These are phyloP conservation scores for Yamadazyma taylorii DNA, from an alignment of 1,139 yeast genomes.

Conservation along the genomic window DNA sequence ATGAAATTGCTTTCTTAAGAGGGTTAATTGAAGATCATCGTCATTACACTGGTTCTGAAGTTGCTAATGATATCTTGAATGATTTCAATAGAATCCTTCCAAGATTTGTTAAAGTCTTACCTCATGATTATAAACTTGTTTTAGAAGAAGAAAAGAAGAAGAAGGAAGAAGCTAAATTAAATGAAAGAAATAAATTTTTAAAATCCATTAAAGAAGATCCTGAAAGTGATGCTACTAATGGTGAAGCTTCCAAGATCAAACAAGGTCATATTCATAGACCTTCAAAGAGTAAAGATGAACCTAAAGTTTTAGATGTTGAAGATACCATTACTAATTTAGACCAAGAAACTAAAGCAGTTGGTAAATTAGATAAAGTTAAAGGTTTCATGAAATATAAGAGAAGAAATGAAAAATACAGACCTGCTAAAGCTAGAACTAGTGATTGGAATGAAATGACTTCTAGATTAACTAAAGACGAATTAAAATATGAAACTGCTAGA, in stretches of 20 bases:
- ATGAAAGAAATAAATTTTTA: slow-evolving; percentile 56
- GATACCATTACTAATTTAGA: slow-evolving; percentile 76
- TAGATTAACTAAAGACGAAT: slow-evolving; percentile 81
- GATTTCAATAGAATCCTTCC: slow-evolving; percentile 89
- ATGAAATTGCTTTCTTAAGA: slow-evolving; percentile 91
- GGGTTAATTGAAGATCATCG: slow-evolving; percentile 94
- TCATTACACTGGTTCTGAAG: slow-evolving; percentile 89
- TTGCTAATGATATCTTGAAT: slow-evolving; percentile 78
- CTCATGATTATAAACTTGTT: slow-evolving; percentile 87
- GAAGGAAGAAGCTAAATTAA: slow-evolving; percentile 66
- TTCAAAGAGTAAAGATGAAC: slow-evolving; percentile 53
- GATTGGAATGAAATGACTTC: slow-evolving; percentile 93
- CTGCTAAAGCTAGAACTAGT: slow-evolving; percentile 69
- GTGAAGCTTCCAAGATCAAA: slow-evolving; percentile 64
- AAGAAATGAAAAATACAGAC: slow-evolving; percentile 83
- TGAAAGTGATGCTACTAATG: slow-evolving; percentile 84
- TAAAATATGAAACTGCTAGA: slow-evolving; percentile 92
- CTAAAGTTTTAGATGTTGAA: slow-evolving; percentile 85
- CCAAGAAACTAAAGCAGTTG: slow-evolving; percentile 61
- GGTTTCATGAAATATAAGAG: slow-evolving; percentile 95
- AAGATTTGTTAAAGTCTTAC: slow-evolving; percentile 90
- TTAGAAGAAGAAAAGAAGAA: slow-evolving; percentile 74
- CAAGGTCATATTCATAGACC: slow-evolving; percentile 44
- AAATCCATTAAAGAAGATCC: slow-evolving; percentile 76
- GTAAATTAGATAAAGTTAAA: slow-evolving; percentile 73